These are phyloP conservation scores for Bretziella fagacearum DNA, from an alignment of 2,329 filamentous ascomycete genomes.

Conservation along the genomic window DNA sequence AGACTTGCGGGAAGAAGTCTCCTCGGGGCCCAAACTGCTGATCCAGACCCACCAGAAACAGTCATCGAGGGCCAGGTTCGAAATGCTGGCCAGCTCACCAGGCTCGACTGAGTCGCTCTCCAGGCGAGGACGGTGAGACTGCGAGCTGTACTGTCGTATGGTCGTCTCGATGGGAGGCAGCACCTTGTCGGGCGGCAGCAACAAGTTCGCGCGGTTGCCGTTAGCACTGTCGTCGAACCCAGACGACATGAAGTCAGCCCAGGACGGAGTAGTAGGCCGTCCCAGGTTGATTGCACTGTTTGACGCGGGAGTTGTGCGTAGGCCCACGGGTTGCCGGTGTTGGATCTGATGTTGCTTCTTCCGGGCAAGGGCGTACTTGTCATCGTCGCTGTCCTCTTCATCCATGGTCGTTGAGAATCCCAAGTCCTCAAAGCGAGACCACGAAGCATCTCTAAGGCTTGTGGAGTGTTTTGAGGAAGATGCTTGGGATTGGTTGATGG, in stretches of 20 bases:
- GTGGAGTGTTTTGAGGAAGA: slow-evolving; percentile 55
- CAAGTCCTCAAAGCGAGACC: slow-evolving; percentile 92
- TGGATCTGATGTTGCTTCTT: neutral
- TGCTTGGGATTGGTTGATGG: slow-evolving; percentile 68
- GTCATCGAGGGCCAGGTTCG: slow-evolving; percentile 70
- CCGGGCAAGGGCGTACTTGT: slow-evolving; percentile 30
- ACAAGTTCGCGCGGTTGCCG: slow-evolving; percentile 37
- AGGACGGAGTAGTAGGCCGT: slow-evolving; percentile 86
- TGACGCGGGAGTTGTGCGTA: slow-evolving; percentile 51
- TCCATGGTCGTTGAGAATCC: slow-evolving; percentile 68
- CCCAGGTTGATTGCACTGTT: slow-evolving; percentile 44
- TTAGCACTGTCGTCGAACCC: slow-evolving; percentile 71
- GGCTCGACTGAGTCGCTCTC: slow-evolving; percentile 63
- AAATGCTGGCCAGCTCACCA: slow-evolving; percentile 87
- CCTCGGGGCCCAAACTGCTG: slow-evolving; percentile 81
- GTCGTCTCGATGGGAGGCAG: slow-evolving; percentile 65
- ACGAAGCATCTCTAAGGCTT: slow-evolving; percentile 67
- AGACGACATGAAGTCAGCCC: slow-evolving; percentile 92
- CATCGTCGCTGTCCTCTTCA: slow-evolving; percentile 46
- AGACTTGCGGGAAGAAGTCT: slow-evolving; percentile 69
- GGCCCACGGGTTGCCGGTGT: slow-evolving; percentile 23
- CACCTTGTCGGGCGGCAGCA: slow-evolving; percentile 82
- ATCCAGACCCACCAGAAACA: slow-evolving; percentile 99
- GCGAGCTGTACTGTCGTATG: slow-evolving; percentile 65
- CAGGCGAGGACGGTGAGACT: slow-evolving; percentile 62